phyloP scores from a whole-genome alignment of 768 basidiomycete genomes.

The Suillus discolor region DNA sequence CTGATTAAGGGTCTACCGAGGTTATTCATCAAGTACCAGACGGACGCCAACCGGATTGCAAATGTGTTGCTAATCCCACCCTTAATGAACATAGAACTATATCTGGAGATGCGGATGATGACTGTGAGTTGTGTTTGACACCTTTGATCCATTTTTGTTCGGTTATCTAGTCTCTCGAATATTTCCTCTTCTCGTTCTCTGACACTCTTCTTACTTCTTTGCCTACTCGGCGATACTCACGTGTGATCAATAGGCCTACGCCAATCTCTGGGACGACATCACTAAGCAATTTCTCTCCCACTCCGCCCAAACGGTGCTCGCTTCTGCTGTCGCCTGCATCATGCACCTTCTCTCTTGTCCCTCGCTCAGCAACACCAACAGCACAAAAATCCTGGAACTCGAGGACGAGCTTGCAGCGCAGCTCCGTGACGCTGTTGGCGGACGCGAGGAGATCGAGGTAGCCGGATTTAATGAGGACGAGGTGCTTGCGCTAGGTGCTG shows the following conservation, averaged over 20 bases:
- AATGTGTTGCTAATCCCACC: slow-evolving; percentile 80
- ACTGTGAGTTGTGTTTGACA: slow-evolving; percentile 52
- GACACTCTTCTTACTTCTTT: background rate
- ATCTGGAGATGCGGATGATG: slow-evolving; percentile 92
- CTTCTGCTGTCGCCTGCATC: slow-evolving; percentile 72
- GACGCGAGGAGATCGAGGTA: slow-evolving; percentile 82
- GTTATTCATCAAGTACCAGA: slow-evolving; percentile 91
- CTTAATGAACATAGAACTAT: slow-evolving; percentile 87
- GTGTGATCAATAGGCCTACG: slow-evolving; percentile 65
- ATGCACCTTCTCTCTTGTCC: slow-evolving; percentile 72
- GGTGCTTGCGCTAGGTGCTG: slow-evolving; percentile 65
- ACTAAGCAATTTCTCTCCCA: slow-evolving; percentile 91
- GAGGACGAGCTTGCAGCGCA: slow-evolving; percentile 83
- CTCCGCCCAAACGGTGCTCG: slow-evolving; percentile 74
- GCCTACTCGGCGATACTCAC: background rate
- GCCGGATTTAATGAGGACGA: slow-evolving; percentile 87
- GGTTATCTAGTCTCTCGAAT: background rate
- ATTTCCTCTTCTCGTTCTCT: background rate
- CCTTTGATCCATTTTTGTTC: background rate
- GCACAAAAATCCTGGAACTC: slow-evolving; percentile 83
- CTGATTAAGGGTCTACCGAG: slow-evolving; percentile 87
- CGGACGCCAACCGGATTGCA: slow-evolving; percentile 79
- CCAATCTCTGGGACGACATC: slow-evolving; percentile 90
- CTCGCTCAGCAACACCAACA: slow-evolving; percentile 81
- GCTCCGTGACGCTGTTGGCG: slow-evolving; percentile 77